These are phyloP conservation scores for Claviceps humidiphila DNA, from an alignment of 2,329 filamentous ascomycete species.

Conservation along the genomic window DNA sequence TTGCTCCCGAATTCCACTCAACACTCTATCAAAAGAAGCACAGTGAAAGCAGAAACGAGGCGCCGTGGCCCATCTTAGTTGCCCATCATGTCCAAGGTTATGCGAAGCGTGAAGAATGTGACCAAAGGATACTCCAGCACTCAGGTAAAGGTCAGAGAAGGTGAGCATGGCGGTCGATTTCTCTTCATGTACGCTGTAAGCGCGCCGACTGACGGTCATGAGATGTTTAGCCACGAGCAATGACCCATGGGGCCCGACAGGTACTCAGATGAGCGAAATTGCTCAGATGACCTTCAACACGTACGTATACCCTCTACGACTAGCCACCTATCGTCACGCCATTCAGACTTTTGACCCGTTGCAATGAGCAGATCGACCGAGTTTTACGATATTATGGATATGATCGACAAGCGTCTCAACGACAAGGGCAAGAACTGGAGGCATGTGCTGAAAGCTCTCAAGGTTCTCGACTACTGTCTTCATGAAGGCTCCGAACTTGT, in stretches of 20 bases:
- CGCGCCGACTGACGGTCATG: slow-evolving; percentile 7
- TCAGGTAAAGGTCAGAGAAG: slow-evolving; percentile 97
- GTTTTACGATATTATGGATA: slow-evolving; percentile 99
- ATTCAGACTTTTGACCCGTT: neutral
- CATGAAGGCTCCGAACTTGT: slow-evolving; percentile 95
- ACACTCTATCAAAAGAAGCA: neutral
- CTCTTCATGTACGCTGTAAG: neutral
- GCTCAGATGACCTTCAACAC: slow-evolving; percentile 95
- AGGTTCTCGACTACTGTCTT: slow-evolving; percentile 94
- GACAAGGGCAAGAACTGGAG: slow-evolving; percentile 99
- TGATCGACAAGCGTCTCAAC: slow-evolving; percentile 96
- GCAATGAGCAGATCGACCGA: slow-evolving; percentile 59
- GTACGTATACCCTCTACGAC: slow-evolving; percentile 39
- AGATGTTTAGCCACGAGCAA: slow-evolving; percentile 77
- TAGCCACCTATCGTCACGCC: neutral
- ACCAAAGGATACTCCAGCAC: slow-evolving; percentile 96
- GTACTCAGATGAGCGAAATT: slow-evolving; percentile 97
- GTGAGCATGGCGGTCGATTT: slow-evolving; percentile 30
- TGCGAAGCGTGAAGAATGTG: slow-evolving; percentile 96
- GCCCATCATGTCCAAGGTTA: slow-evolving; percentile 80
- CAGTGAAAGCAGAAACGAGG: neutral
- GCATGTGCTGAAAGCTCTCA: slow-evolving; percentile 92
- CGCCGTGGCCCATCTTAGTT: slow-evolving; percentile 7
- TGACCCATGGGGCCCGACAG: slow-evolving; percentile 95
- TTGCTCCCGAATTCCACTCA: neutral